Percentiles rank a stretch among this genome's conserved stretches.
These are phyloP conservation scores for Hibiscus mutabilis DNA, from an alignment of 345 rosid species.

Conservation along the genomic window DNA sequence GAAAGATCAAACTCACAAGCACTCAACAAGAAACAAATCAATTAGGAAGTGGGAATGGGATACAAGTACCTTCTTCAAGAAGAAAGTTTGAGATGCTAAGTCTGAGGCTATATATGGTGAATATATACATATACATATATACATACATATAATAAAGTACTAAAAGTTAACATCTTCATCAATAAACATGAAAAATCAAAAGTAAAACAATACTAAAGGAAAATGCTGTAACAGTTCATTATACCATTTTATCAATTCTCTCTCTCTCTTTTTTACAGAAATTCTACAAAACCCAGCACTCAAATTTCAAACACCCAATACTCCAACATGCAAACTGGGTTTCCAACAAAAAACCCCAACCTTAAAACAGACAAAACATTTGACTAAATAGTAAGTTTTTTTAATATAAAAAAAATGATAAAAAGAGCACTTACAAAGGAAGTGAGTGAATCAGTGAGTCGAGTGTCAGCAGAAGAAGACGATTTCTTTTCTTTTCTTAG, in stretches of 20 bases:
- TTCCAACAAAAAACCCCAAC: background rate
- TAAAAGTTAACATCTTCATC: background rate
- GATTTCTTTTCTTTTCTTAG: conserved; percentile 1
- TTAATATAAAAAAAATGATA: background rate
- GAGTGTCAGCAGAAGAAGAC: conserved; percentile 6
- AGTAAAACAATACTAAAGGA: background rate
- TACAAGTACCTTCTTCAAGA: background rate
- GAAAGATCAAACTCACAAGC: background rate
- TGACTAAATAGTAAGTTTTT: background rate
- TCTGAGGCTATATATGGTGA: background rate
- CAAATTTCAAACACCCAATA: background rate
- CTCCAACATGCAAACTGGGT: conserved; percentile 8
- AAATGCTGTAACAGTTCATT: background rate
- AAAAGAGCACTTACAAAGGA: background rate
- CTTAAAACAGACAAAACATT: background rate
- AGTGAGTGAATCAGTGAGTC: background rate
- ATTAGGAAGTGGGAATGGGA: background rate
- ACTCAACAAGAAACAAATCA: background rate
- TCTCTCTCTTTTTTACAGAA: background rate
- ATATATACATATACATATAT: background rate
- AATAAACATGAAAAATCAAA: background rate
- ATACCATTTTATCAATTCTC: background rate
- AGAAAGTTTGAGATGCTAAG: background rate
- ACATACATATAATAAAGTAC: background rate
- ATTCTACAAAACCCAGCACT: background rate